These are phyloP conservation scores for Alternaria gansuensis DNA, from an alignment of 2,329 filamentous ascomycete genomes.

Conservation along the genomic window DNA sequence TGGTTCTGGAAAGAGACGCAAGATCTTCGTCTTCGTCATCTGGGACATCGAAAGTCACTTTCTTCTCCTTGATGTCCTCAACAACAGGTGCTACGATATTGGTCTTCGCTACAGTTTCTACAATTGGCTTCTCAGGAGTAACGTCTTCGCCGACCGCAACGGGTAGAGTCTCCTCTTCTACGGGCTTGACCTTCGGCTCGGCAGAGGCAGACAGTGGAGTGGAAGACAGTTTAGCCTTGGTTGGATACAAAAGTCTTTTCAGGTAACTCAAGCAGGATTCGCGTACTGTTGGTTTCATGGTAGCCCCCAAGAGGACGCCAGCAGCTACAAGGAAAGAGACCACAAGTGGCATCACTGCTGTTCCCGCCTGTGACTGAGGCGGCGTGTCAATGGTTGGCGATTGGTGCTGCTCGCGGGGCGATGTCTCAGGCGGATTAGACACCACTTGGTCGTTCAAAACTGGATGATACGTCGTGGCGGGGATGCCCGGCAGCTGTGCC, in stretches of 20 bases:
- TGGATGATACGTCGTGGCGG: slow-evolving; percentile 37
- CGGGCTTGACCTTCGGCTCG: slow-evolving; percentile 10
- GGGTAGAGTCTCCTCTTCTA: slow-evolving; percentile 12
- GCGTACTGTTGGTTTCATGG: slow-evolving; percentile 23
- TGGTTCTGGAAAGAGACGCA: slow-evolving; percentile 46
- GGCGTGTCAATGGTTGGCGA: slow-evolving; percentile 34
- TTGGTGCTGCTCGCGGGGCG: slow-evolving; percentile 28
- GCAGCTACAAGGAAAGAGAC: slow-evolving; percentile 22
- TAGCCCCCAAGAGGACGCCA: slow-evolving; percentile 22
- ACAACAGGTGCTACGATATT: slow-evolving; percentile 14
- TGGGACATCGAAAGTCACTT: slow-evolving; percentile 47
- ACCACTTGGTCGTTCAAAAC: slow-evolving; percentile 33
- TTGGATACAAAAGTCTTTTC: slow-evolving; percentile 23
- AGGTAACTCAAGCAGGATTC: slow-evolving; percentile 31
- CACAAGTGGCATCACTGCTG: slow-evolving; percentile 16
- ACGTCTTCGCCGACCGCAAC: slow-evolving; percentile 15
- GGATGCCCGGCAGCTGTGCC: slow-evolving; percentile 36
- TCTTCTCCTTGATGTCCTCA: slow-evolving; percentile 43
- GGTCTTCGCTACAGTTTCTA: slow-evolving; percentile 17
- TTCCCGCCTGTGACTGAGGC: slow-evolving; percentile 27
- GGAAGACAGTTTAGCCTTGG: slow-evolving; percentile 20
- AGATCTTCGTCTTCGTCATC: slow-evolving; percentile 47
- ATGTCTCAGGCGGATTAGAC: slow-evolving; percentile 34
- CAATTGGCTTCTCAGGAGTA: slow-evolving; percentile 11
- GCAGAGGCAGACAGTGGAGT: slow-evolving; percentile 20